Conservation (phyloP, 192 early-diverging fungal genomes). For the Rhizoclosmatium sp. region DNA sequence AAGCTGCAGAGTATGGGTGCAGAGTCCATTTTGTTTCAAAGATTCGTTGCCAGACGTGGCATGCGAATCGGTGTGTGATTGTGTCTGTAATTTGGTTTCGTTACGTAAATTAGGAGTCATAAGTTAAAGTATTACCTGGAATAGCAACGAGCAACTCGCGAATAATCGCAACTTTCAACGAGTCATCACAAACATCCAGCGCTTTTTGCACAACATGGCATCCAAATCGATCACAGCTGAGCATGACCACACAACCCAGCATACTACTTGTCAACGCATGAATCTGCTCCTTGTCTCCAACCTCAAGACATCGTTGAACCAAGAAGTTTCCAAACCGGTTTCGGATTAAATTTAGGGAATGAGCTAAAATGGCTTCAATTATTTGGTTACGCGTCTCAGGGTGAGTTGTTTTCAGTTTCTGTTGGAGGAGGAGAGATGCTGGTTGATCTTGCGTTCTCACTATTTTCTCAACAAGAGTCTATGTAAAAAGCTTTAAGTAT, state of each 20-base stretch:
- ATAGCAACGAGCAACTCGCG: conserved; percentile 66
- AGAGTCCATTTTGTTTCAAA: conserved; percentile 73
- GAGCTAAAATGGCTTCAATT: conserved; percentile 64
- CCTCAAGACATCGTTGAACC: conserved; percentile 73
- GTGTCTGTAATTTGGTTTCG: conserved; percentile 50
- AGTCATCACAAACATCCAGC: conserved; percentile 67
- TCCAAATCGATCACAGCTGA: conserved; percentile 77
- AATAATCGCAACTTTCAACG: conserved; percentile 62
- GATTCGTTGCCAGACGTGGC: conserved; percentile 81
- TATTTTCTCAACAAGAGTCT: conserved; percentile 72
- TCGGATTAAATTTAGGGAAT: conserved; percentile 66
- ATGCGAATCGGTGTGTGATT: conserved; percentile 75
- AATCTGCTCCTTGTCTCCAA: conserved; percentile 64
- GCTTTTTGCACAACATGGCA: conserved; percentile 83
- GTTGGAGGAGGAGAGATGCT: conserved; percentile 74
- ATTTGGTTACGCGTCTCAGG: conserved; percentile 61
- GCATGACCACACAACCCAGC: conserved; percentile 63
- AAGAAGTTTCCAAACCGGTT: conserved; percentile 83
- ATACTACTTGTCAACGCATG: conserved; percentile 61
- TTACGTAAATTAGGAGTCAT: no score
- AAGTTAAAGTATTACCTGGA: background rate
- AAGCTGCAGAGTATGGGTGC: background rate
- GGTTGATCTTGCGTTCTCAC: conserved; percentile 75
- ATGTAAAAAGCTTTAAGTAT: background rate
- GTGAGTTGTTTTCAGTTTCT: conserved; percentile 65